Base-by-base conservation (phyloP, 1,139 yeast species). In the Candida labiduridarum region DNA sequence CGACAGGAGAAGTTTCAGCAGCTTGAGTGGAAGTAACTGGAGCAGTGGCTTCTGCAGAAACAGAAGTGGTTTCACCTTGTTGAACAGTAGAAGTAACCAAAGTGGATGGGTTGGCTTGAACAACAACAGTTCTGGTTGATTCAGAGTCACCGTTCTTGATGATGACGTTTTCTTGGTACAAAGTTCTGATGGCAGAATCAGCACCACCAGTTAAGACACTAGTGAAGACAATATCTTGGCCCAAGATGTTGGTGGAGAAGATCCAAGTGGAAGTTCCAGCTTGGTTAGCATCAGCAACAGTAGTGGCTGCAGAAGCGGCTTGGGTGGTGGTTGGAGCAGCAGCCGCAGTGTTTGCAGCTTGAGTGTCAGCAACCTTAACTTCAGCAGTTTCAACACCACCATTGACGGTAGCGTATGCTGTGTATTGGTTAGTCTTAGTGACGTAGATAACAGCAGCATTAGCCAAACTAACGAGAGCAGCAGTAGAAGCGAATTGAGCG, bases 341-440 rank as follows among this genome's bases (percentile, higher is more conserved):
- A 36, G 38, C 48, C 15, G 12, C 16, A 9, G 36, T n/a, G 16
- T 33, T 33, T 33, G 36, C 36, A 33, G 25, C 25, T 33, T 33
- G 18, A 33, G 35, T 33, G 35, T 8, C 15, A n/a, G 35, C 35
- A 33, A 29, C 41, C 14, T 19, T 19, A 6, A 14, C 41, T 38
- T 38, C 30, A 22, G 27, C 41, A 19, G 41, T 38, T 25, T 45
- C 41, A 31, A 22, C 31, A 31, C 43, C 50, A 19, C 44, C 46
- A 16, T 44, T 39, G 7, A 46, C 49, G 11, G 55, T 52, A 19
- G 48, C 46, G 34, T 58, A 60, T 27, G 66, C 55, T 46, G 71
- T 67, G 50, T 62, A 59, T 48, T 56, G 49, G 52, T 61, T 62
- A 52, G 60, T 51, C 31, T 62, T 57, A 44, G 73, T 68, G 51